phyloP scores from a whole-genome alignment of 164 flowering plant species.

The Stephania cephalantha region DNA sequence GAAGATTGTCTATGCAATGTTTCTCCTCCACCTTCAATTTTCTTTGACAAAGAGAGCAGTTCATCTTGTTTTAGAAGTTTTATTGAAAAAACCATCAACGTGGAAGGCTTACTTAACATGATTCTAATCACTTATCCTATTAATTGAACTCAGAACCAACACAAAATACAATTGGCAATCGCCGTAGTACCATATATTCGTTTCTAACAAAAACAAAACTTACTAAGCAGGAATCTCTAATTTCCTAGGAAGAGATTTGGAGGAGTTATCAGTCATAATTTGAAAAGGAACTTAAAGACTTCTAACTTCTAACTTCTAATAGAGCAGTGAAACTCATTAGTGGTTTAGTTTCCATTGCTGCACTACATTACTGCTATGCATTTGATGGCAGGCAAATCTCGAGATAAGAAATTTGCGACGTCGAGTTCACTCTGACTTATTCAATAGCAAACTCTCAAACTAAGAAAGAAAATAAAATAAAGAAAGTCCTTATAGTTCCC shows the following conservation, averaged over 20 bases:
- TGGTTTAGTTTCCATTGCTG: not conserved
- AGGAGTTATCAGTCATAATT: not conserved
- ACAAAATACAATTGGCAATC: not conserved
- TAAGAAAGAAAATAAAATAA: not conserved
- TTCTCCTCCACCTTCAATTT: slow-evolving; percentile 71
- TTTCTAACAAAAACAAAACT: not conserved
- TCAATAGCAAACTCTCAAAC: not conserved
- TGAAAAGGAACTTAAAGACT: not conserved
- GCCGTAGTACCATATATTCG: not conserved
- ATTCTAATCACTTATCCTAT: too few relatives aligned
- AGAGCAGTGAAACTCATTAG: not conserved
- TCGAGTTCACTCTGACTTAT: not conserved
- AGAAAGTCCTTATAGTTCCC: not conserved
- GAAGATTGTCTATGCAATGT: slow-evolving; percentile 73
- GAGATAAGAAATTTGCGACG: not conserved
- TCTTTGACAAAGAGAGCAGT: slow-evolving; percentile 30
- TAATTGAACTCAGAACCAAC: not conserved
- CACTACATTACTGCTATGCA: not conserved
- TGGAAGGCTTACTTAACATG: not conserved
- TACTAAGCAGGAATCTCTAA: not conserved
- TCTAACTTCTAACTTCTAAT: too few relatives aligned
- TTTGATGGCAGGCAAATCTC: not conserved
- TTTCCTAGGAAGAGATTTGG: not conserved
- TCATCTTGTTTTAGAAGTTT: not conserved
- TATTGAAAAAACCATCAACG: not conserved